Evolutionary conservation across 2,329 filamentous ascomycete species (phyloP).

Genomic region (Aaosphaeria pasadenensis): DNA sequence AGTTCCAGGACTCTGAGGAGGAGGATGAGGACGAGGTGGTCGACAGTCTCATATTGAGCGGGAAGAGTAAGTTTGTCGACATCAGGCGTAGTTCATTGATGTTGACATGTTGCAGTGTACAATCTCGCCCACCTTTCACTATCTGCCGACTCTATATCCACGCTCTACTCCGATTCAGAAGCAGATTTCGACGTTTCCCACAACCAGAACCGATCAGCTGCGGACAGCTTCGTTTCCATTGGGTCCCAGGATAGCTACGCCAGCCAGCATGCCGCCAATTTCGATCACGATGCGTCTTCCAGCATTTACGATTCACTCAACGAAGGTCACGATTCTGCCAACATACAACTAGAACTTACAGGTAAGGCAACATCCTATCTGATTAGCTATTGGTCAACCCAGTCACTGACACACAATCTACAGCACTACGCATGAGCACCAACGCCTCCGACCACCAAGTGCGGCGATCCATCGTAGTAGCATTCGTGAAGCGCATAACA

Average conservation of each 20-base stretch:
- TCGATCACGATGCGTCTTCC: slow-evolving; percentile 82
- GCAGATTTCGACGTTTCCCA: slow-evolving; percentile 45
- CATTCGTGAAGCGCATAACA: slow-evolving; percentile 77
- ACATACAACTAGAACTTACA: slow-evolving; percentile 91
- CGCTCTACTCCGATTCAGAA: slow-evolving; percentile 54
- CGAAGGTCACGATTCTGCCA: slow-evolving; percentile 68
- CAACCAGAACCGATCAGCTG: slow-evolving; percentile 56
- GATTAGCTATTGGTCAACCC: too few relatives aligned
- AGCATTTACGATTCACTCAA: slow-evolving; percentile 85
- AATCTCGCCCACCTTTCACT: slow-evolving; percentile 46
- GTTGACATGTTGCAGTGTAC: slow-evolving; percentile 42
- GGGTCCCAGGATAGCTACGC: slow-evolving; percentile 60
- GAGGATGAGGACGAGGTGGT: slow-evolving; percentile 60
- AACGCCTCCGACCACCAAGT: slow-evolving; percentile 89
- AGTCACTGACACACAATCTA: too few relatives aligned
- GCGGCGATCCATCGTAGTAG: slow-evolving; percentile 78
- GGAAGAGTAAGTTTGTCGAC: slow-evolving; percentile 27
- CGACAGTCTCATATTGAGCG: slow-evolving; percentile 36
- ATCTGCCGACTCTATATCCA: slow-evolving; percentile 60
- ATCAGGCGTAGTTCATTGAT: not conserved
- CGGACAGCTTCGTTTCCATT: slow-evolving; percentile 71
- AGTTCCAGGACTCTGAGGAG: slow-evolving; percentile 57
- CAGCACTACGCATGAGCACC: slow-evolving; percentile 80
- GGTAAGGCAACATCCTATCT: too few relatives aligned
- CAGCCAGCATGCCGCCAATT: slow-evolving; percentile 55